Percentiles rank a stretch among this genome's conserved stretches.
Evolutionary conservation across 2,329 filamentous ascomycete genomes (phyloP).

Genomic region (Botrytis fragariae): DNA sequence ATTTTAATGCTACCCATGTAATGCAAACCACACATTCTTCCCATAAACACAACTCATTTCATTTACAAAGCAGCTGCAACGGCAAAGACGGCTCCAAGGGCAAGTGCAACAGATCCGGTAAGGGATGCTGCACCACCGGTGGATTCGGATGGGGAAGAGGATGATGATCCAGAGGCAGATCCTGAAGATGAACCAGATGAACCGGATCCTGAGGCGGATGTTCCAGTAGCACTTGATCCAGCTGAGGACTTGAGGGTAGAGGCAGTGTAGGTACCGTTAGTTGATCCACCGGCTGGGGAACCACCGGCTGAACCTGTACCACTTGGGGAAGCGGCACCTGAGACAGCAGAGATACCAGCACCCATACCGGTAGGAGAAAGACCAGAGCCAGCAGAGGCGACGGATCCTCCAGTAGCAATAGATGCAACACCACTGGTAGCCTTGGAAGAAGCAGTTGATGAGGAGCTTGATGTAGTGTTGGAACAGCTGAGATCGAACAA

Average conservation of each 20-base stretch:
- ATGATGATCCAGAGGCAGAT: constrained; percentile 17
- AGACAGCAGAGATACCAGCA: constrained; percentile 21
- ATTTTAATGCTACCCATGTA: constrained; percentile 6
- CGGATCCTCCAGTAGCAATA: constrained; percentile 19
- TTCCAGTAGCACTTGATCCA: constrained; percentile 8
- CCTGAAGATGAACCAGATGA: constrained; percentile 10
- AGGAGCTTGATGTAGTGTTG: constrained; percentile 31
- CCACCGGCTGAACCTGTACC: constrained; percentile 14
- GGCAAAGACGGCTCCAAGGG: constrained; percentile 17
- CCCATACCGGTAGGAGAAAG: constrained; percentile 28
- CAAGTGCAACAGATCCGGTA: constrained; percentile 19
- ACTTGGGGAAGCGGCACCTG: constrained; percentile 13
- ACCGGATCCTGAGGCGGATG: constrained; percentile 21
- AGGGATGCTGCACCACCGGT: constrained; percentile 21
- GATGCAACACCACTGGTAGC: constrained; percentile 20
- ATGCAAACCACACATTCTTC: not conserved
- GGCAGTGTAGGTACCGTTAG: constrained; percentile 19
- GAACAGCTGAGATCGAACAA: constrained; percentile 63
- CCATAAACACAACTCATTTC: not conserved
- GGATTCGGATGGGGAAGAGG: constrained; percentile 18
- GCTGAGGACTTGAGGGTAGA: constrained; percentile 4
- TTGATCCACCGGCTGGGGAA: constrained; percentile 4
- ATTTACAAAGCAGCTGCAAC: constrained; percentile 19
- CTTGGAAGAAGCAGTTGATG: constrained; percentile 23
- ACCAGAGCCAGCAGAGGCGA: constrained; percentile 25